Base-by-base conservation (phyloP, 495 filamentous ascomycete genomes). In the Neurospora discreta region DNA sequence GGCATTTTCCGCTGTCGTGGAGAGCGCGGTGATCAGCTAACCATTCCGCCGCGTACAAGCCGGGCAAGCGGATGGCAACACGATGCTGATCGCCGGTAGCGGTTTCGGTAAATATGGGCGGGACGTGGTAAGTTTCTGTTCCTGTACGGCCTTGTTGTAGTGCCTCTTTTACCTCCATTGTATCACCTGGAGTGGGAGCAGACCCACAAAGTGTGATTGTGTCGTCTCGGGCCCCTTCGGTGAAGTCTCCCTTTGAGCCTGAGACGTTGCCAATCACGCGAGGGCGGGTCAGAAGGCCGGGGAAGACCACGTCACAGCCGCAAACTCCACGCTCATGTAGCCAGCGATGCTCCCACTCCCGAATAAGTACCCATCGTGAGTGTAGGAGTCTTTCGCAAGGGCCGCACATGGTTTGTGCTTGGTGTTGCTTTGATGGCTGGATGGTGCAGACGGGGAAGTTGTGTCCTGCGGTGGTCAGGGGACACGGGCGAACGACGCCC, bases 321-420 rank as follows among this genome's bases (percentile, higher is more conserved):
- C 83, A 85, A 8, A 73, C 83, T 0, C 82, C 83, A 15, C 83
- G 82, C 71, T 81, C 82, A 70, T 85, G 83, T 42, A 84, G 80
- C 78, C 82, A 85, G 20, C 79, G 81, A 71, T 85, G 83, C 78
- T 85, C 83, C 69, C 75, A 76, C 73, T 84, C 81, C 1, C 77
- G 71, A 30, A 84, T 81, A 60, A 83, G 73, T 1, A 83, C 78
- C 70, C 73, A 80, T 18, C 83, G 80, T 11, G 73, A 76, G 73
- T 85, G 83, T 1, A 84, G 36, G 67, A 78, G 71, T 5, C 83
- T 78, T 52, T 77, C 77, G 71, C 83, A 85, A 0, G 77, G 38
- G 0, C 77, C 71, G 41, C 83, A 85, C 81, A 84, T 82, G 38
- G 76, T 78, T 5, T 73, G 15, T 1, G 77, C 74, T 2, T 81